Percentiles rank a stretch among this genome's conserved stretches.
These are phyloP conservation scores for Acacia pycnantha DNA, from an alignment of 331 rosid species.

Conservation along the genomic window DNA sequence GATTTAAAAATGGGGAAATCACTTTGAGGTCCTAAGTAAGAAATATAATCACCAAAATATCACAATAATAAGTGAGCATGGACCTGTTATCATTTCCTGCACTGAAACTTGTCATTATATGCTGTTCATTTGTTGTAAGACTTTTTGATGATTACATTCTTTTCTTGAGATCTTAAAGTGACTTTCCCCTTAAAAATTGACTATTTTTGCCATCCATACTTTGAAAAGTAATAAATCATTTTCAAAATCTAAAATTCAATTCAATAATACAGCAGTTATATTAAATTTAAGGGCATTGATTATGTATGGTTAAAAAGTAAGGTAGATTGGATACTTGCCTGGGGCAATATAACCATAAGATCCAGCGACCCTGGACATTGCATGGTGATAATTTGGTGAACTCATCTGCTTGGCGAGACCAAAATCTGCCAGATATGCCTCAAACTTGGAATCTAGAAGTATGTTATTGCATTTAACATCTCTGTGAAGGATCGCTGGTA, in stretches of 20 bases:
- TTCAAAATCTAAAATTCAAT: background rate
- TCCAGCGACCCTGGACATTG: constrained; percentile 76
- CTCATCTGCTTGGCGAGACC: constrained; percentile 71
- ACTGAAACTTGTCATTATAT: too few species aligned
- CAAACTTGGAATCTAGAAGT: constrained; percentile 62
- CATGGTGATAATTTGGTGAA: constrained; percentile 63
- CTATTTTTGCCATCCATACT: background rate
- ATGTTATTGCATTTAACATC: constrained; percentile 80
- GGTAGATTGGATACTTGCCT: constrained; percentile 36
- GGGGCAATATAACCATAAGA: constrained; percentile 81
- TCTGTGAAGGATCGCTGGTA: constrained; percentile 70
- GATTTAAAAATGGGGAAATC: background rate
- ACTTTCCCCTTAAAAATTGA: background rate
- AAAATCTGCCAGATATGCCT: constrained; percentile 72
- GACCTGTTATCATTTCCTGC: too few species aligned
- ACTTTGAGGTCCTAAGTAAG: too few species aligned
- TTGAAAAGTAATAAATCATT: background rate
- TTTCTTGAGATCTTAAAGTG: too few species aligned
- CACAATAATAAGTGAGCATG: too few species aligned
- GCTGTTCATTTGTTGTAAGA: too few species aligned
- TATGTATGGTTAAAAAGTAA: background rate
- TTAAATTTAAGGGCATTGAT: background rate
- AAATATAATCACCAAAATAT: too few species aligned
- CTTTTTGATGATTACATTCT: too few species aligned
- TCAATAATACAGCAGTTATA: background rate